Conservation (phyloP, 129 eudicot genomes). For the Saposhnikovia divaricata region DNA sequence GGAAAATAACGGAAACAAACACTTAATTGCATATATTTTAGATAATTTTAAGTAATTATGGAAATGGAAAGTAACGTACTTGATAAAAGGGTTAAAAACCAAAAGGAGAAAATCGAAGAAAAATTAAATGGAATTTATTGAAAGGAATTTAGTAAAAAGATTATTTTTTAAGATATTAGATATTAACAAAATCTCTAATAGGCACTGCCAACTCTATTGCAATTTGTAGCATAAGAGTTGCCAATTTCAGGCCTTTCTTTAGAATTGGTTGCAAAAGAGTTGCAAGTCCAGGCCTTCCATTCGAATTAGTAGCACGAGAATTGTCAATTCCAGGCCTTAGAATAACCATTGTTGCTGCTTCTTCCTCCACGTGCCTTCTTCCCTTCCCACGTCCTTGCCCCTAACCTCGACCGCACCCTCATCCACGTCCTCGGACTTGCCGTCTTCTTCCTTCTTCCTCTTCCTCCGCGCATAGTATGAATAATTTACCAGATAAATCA, state of each 20-base stretch:
- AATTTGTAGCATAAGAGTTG: neutral
- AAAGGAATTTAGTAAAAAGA: too few species aligned
- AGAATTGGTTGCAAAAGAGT: neutral
- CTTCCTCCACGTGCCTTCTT: neutral
- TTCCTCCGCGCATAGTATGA: neutral
- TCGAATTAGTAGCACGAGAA: neutral
- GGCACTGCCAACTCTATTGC: neutral
- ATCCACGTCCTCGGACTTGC: neutral
- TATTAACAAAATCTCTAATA: too few species aligned
- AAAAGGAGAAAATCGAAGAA: too few species aligned
- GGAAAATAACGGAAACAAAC: too few species aligned
- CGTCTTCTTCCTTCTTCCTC: slow-evolving; percentile 16
- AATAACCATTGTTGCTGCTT: neutral
- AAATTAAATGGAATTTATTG: too few species aligned
- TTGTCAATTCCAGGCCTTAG: neutral
- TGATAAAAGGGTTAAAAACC: too few species aligned
- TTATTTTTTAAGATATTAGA: too few species aligned
- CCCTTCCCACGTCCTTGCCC: neutral
- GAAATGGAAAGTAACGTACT: too few species aligned
- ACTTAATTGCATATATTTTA: too few species aligned
- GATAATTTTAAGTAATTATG: too few species aligned
- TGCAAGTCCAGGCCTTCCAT: neutral
- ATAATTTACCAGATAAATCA: neutral
- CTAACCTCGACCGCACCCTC: neutral
- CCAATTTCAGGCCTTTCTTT: neutral